phyloP scores from a whole-genome alignment of 129 eudicot genomes.

The Saussurea involucrata region DNA sequence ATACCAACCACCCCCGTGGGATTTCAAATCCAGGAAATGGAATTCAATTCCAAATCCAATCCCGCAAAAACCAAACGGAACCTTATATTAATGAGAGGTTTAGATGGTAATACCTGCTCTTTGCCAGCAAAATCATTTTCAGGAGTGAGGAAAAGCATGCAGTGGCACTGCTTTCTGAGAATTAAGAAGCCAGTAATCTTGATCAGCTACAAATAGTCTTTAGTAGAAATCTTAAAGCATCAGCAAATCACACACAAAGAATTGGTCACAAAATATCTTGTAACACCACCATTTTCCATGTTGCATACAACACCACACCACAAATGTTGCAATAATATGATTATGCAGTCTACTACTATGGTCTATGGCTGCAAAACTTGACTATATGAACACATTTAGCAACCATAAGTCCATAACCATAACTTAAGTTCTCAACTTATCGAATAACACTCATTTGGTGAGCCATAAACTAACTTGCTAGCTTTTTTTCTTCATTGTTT shows the following conservation, averaged over 20 bases:
- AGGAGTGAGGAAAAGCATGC: slow-evolving; percentile 77
- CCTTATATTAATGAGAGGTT: background rate
- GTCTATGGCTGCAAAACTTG: background rate
- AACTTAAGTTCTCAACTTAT: background rate
- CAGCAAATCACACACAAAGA: background rate
- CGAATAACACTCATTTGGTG: background rate
- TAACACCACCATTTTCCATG: too few species aligned
- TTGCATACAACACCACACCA: background rate
- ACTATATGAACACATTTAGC: background rate
- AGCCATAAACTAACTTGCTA: background rate
- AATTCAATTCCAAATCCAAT: too few species aligned
- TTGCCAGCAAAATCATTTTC: slow-evolving; percentile 80
- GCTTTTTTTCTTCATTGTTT: background rate
- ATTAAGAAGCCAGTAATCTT: background rate
- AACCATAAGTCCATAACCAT: background rate
- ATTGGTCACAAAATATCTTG: background rate
- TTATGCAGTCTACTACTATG: background rate
- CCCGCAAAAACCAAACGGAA: background rate
- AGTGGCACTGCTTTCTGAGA: slow-evolving; percentile 70
- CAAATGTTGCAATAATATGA: background rate
- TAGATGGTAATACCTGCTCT: slow-evolving; percentile 48
- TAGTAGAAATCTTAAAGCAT: background rate
- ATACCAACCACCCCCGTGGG: too few species aligned
- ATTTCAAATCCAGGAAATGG: too few species aligned
- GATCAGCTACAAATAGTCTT: background rate